phyloP scores from a whole-genome alignment of 2,329 filamentous ascomycete genomes.

The Alternaria gaisen region DNA sequence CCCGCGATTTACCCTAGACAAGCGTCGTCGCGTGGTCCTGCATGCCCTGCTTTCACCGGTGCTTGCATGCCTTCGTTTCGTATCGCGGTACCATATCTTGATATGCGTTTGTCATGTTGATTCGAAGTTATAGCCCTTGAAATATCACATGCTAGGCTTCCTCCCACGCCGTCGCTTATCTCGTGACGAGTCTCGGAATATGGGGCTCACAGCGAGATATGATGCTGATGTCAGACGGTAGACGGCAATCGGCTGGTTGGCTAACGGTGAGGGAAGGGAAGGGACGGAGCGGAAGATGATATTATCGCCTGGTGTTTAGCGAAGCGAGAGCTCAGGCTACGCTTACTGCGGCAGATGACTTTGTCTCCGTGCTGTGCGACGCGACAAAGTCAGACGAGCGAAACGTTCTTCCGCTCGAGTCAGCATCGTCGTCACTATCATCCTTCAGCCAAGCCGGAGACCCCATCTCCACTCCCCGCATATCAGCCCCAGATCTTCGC shows the following conservation, averaged over 20 bases:
- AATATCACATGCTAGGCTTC: not conserved
- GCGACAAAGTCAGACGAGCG: not conserved
- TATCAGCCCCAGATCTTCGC: conserved; percentile 9
- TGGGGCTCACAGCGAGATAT: conserved; percentile 2
- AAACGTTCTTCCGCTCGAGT: not conserved
- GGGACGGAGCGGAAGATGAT: conserved; percentile 15
- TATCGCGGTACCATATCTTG: not conserved
- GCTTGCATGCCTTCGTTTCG: not conserved
- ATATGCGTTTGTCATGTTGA: not conserved
- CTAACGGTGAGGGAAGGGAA: conserved; percentile 22
- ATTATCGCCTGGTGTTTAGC: not conserved
- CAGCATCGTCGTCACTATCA: not conserved
- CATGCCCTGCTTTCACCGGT: not conserved
- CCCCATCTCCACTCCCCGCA: not conserved
- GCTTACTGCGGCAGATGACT: conserved; percentile 2
- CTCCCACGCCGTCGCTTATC: not conserved
- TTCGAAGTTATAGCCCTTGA: not conserved
- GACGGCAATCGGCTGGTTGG: conserved; percentile 9
- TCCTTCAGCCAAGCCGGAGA: not conserved
- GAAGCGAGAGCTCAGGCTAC: not conserved
- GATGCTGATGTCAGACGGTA: conserved; percentile 25
- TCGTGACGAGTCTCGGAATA: not conserved
- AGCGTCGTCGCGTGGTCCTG: not conserved
- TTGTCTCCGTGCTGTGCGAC: too few species aligned
- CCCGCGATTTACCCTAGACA: not conserved